Evolutionary conservation across 2,329 filamentous ascomycete species (phyloP).

Genomic region (Colletotrichum gigasporum): DNA sequence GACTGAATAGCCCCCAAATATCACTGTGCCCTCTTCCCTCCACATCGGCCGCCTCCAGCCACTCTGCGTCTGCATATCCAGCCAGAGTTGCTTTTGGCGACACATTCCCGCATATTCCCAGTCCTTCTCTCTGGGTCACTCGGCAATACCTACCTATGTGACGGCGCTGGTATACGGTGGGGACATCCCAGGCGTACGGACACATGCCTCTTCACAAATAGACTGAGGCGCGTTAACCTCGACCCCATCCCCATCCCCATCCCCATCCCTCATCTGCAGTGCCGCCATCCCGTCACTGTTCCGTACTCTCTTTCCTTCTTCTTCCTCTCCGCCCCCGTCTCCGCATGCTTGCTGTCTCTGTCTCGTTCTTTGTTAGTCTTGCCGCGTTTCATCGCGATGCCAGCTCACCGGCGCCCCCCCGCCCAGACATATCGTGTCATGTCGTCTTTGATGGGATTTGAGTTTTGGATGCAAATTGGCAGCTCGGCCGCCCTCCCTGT

Average conservation of each 20-base stretch:
- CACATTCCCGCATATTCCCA: background rate
- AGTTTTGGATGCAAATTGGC: background rate
- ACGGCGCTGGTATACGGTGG: too few species aligned
- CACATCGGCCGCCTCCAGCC: background rate
- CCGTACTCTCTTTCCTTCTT: background rate
- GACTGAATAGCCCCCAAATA: conserved; percentile 13
- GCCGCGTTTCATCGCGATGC: background rate
- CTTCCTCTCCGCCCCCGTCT: background rate
- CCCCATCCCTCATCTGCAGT: background rate
- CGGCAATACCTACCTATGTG: too few species aligned
- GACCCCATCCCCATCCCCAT: too few species aligned
- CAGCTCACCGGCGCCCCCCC: background rate
- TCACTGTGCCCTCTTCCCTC: background rate
- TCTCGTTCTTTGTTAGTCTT: background rate
- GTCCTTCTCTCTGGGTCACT: background rate
- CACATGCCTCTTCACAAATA: background rate
- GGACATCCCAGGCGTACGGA: background rate
- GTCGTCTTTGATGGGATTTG: background rate
- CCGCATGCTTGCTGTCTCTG: background rate
- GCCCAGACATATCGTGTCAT: background rate
- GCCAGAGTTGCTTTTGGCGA: conserved; percentile 4
- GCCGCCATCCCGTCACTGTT: background rate
- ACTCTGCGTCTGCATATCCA: background rate
- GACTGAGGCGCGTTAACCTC: background rate
- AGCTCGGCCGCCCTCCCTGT: background rate